Evolutionary conservation across 352 stramenopile species (phyloP), one percentile per base, ranked within the genome.

Genomic region (Phytophthora nicotianae): DNA sequence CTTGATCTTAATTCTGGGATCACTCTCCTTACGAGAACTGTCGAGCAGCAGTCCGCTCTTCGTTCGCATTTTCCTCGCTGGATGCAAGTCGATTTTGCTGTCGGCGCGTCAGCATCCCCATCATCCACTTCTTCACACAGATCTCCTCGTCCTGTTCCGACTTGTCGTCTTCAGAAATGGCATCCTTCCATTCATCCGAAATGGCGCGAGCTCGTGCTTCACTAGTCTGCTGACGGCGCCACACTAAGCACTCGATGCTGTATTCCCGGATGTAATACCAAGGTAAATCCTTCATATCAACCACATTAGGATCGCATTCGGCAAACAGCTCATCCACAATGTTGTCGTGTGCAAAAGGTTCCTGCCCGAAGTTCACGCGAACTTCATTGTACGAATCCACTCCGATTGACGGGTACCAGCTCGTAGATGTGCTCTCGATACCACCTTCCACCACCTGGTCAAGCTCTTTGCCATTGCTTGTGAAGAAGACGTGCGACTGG

Each of bases 291-390:
- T 20, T 49, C 17, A 71, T 48, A 9, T 42, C 49, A 10, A 74
- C 40, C 1, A 77, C 37, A 9, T 53, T 70, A 8, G 57, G 62
- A 5, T 75, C 68, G 16, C 69, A 81, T 35, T 87, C 79, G 4
- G 68, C 57, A 53, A 92, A 83, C 21, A 89, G 46, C 26, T 84
- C 65, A 32, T 90, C 81, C 4, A 79, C 72, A 27, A 87, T 70
- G 16, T 33, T 57, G 42, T 79, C 63, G 50, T 80, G 82, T 2
- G 67, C 59, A 45, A 95, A 95, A 1, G 79, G 85, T 27, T 85
- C 73, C 58, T 89, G 80, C 0, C 88, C 88, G 67, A 92, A 95
- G 67, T 97, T 97, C 11, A 96, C 74, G 20, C 83, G 72, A 13
- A 96, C 74, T 19, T 79, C 75, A 26, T 93, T 83, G 27, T 81